Conservation (phyloP, 179 eudicot species). For the Carnegiea gigantea region DNA sequence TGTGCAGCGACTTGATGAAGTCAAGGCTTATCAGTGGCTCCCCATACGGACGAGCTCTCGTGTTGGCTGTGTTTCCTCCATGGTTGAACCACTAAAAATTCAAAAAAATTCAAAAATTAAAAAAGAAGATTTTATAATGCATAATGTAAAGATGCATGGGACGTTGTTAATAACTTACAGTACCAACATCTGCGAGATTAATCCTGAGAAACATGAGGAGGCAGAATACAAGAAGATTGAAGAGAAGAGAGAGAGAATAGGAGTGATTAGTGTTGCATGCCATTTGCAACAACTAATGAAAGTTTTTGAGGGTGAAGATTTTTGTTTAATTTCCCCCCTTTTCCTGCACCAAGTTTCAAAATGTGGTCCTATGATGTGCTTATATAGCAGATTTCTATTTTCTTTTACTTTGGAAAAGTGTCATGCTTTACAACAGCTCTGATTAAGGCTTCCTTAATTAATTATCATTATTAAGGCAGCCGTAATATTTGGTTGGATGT, state of each 20-base stretch:
- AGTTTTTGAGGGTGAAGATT: background rate
- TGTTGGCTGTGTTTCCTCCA: slow-evolving; percentile 41
- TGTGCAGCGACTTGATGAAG: slow-evolving; percentile 20
- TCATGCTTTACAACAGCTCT: slow-evolving; percentile 17
- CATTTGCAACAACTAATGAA: slow-evolving; percentile 2
- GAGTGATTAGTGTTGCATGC: slow-evolving; percentile 1
- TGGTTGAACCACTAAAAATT: slow-evolving; percentile 31
- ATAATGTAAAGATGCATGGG: background rate
- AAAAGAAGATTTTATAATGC: background rate
- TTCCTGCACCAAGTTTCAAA: background rate
- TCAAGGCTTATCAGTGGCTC: slow-evolving; percentile 25
- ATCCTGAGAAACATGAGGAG: background rate
- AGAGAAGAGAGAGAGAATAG: background rate
- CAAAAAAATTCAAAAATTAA: background rate
- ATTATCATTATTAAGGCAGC: background rate
- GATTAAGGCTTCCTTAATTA: background rate
- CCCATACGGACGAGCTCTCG: slow-evolving; percentile 28
- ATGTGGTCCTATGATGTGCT: background rate
- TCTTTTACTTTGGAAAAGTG: background rate
- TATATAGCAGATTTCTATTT: background rate
- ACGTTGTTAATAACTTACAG: slow-evolving; percentile 5
- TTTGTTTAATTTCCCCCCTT: background rate
- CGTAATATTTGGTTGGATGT: background rate
- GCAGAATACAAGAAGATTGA: slow-evolving; percentile 7
- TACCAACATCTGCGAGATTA: slow-evolving; percentile 23